Evolutionary conservation across 768 basidiomycete genomes (phyloP), one percentile per base, ranked within the genome.

Genomic region (Boletus rubescentipes): DNA sequence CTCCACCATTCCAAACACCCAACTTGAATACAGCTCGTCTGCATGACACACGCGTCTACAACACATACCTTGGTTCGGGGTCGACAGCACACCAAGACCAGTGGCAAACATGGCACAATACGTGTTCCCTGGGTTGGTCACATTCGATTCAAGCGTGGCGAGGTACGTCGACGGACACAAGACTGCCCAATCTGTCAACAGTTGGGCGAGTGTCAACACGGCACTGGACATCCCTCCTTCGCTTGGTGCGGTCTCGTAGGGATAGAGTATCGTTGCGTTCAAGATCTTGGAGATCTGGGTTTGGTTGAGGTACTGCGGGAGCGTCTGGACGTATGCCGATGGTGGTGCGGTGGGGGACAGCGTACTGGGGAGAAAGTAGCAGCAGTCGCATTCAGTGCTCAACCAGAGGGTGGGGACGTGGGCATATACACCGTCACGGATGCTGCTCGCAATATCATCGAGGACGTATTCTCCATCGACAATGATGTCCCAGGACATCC

Each of bases 11-110:
- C 55, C 59, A 23, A 66, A 66, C 2, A 55, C 37, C 49, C 34
- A 66, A n/a, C n/a, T n/a, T n/a, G n/a, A n/a, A 34, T 58, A 63
- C 6, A 65, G 55, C 14, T 65, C 58, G 30, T 65, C 64, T 0
- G 58, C 51, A 6, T 60, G 64, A 23, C 64, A 62, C 7, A 57
- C 60, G 2, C 32, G 63, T n/a, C 53, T 53, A 0, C 15, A 47
- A 40, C 62, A 65, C 21, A 51, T 58, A 4, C 0, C 4, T 3
- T 51, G 61, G 29, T 53, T 65, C 1, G 55, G 46, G 6, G 49
- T 65, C 34, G 65, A 46, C 8, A 62, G 56, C 2, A 40, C 50
- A 3, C 50, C 55, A 8, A 57, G 51, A 11, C 59, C 51, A 4
- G 42, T 36, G 5, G 44, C 43, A n/a, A 63, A 63, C 16, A 49